Evolutionary conservation across 1,284 basidiomycete species (phyloP), one percentile per base, ranked within the genome.

Genomic region (Tilletiopsis washingtonensis): DNA sequence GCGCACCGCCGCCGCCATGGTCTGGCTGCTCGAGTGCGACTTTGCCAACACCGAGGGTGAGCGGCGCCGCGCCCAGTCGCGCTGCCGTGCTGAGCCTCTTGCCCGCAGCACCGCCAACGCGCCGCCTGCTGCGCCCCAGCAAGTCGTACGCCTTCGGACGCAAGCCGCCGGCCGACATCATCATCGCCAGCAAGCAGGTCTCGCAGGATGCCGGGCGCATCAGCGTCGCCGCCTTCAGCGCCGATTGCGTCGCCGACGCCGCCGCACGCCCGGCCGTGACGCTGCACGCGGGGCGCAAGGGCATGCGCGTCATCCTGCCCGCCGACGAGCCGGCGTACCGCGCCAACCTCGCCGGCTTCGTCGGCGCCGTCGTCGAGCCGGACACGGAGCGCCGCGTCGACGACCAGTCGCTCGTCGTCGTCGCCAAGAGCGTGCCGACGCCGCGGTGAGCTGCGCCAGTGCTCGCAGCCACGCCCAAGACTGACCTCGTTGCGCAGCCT

Each of bases 101-200:
- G n/a, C n/a, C n/a, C n/a, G n/a, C n/a, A n/a, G n/a, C n/a, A n/a
- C n/a, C n/a, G n/a, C n/a, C n/a, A n/a, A n/a, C n/a, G n/a, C n/a
- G n/a, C n/a, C n/a, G n/a, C n/a, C n/a, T n/a, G n/a, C n/a, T n/a
- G n/a, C n/a, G n/a, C n/a, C 61, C 54, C 21, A 58, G 57, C n/a
- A 43, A 54, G 29, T 49, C 55, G n/a, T 66, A 66, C 43, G 50
- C 45, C 34, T 44, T 66, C 40, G 64, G 64, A 15, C 55, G 64
- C 44, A 66, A 64, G 49, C 56, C 54, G 26, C 63, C 63, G 19
- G 63, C 63, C 23, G 58, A 63, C 49, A 57, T 66, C 20, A 51
- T 66, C 52, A 46, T 66, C 32, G 55, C 56, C 14, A 59, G 57
- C 56, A 66, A 66, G 49, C 60, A 57, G 14, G 59, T 66, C 39